Conservation (phyloP, 257 asterid genomes). For the Primulina eburnea region DNA sequence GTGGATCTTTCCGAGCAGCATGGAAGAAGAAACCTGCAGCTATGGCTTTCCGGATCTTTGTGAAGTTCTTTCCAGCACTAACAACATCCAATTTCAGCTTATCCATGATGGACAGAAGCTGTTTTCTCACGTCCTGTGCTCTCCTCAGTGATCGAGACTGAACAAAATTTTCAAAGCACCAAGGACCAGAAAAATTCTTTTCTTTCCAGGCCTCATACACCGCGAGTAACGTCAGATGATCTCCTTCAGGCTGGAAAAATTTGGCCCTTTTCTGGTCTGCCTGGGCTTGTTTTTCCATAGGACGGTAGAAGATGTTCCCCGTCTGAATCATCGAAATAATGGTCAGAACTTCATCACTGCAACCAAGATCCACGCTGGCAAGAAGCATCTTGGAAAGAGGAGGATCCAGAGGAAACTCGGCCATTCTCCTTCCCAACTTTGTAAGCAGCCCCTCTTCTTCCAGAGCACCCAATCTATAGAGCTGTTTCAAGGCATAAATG, state of each 20-base stretch:
- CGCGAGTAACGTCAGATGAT: constrained; percentile 47
- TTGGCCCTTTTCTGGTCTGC: constrained; percentile 53
- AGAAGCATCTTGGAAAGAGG: constrained; percentile 90
- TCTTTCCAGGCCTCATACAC: constrained; percentile 61
- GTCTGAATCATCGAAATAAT: constrained; percentile 50
- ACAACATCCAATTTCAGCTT: constrained; percentile 63
- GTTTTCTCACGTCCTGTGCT: constrained; percentile 51
- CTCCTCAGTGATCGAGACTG: constrained; percentile 43
- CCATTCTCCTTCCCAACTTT: constrained; percentile 92
- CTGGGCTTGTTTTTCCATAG: constrained; percentile 55
- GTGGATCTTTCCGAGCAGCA: constrained; percentile 89
- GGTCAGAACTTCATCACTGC: constrained; percentile 50
- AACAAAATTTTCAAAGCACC: constrained; percentile 56
- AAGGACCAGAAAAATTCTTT: constrained; percentile 43
- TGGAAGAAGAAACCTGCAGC: constrained; percentile 93
- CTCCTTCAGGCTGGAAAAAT: constrained; percentile 53
- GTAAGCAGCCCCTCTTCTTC: constrained; percentile 93
- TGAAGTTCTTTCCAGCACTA: constrained; percentile 80
- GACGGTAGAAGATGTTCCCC: constrained; percentile 49
- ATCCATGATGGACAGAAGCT: constrained; percentile 58
- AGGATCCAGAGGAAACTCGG: constrained; percentile 91
- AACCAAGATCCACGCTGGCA: constrained; percentile 83
- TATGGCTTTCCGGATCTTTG: constrained; percentile 83
- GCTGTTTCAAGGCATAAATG: constrained; percentile 87
- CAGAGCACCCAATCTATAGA: constrained; percentile 85